Evolutionary conservation across 192 early-diverging fungal genomes (phyloP), one percentile per base, ranked within the genome.

Genomic region (Backusella australiensis): DNA sequence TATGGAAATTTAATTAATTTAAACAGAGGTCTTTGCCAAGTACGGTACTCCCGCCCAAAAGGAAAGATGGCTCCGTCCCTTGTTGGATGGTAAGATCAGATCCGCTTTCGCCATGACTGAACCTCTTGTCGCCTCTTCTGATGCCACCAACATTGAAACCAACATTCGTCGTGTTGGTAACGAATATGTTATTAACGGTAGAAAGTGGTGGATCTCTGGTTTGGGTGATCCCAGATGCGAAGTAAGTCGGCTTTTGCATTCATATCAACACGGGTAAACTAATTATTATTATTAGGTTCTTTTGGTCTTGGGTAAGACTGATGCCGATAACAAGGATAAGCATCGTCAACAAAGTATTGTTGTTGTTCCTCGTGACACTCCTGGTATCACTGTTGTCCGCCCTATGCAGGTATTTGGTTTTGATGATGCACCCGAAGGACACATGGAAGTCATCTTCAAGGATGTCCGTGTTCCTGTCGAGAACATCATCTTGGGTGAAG

Each of bases 51-150:
- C 83, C 21, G 93, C 79, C 52, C 98, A 99, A 82, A 97, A 98
- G 85, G 69, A 86, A 52, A 80, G 83, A 59, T 96, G 93, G 89
- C 85, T 95, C 17, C 74, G 81, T 38, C 98, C 98, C 12, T 86
- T 99, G 69, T 79, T 99, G 85, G 87, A 93, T 29, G 97, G 97
- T 67, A 82, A 92, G 84, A 97, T 99, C 79, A 91, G 98, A 23
- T 98, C 96, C 29, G 96, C 97, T 23, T 98, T 99, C 85, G 96
- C 96, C 73, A 99, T 99, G 98, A 98, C 96, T 23, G 98, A 99
- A 83, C 94, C 94, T n/a, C 82, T 72, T 7, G 96, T 99, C 38
- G 96, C 98, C 0, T 96, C 95, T 35, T 97, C 97, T 41, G 98
- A 99, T 81, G 98, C 98, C 0, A 98, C 96, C 78, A 99, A 99